Percentiles rank a stretch among this genome's conserved stretches.
Evolutionary conservation across 306 rosid genomes (phyloP).

Genomic region (Sicyos baderoa): DNA sequence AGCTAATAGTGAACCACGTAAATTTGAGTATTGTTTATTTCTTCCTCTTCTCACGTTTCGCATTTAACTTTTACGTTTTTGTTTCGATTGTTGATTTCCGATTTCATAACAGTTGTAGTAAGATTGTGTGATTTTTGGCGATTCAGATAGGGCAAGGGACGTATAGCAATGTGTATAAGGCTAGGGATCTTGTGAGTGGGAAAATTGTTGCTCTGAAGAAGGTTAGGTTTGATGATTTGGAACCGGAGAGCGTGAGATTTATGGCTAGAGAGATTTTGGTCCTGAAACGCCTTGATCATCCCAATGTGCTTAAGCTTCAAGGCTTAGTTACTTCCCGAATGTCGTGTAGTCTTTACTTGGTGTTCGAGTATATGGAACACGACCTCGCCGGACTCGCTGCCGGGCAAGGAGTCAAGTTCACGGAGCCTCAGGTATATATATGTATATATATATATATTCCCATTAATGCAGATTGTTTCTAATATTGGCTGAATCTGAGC

Average conservation of each 20-base stretch:
- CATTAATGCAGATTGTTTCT: constrained; percentile 13
- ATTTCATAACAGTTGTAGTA: not conserved
- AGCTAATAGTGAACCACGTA: no score
- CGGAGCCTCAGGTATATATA: constrained; percentile 76
- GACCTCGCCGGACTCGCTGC: constrained; percentile 96
- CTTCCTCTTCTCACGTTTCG: no score
- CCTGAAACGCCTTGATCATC: constrained; percentile 84
- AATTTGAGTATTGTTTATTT: no score
- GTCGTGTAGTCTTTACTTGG: constrained; percentile 92
- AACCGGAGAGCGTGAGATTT: constrained; percentile 95
- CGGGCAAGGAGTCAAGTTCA: constrained; percentile 67
- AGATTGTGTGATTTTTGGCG: not conserved
- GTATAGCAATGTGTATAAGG: constrained; percentile 96
- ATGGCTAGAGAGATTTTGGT: constrained; percentile 98
- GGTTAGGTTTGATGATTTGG: constrained; percentile 89
- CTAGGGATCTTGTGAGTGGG: constrained; percentile 63
- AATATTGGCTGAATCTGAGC: constrained; percentile 12
- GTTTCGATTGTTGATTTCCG: no score
- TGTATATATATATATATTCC: constrained; percentile 24
- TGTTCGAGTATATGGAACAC: constrained; percentile 95
- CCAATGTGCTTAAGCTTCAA: constrained; percentile 89
- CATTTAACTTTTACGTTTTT: no score
- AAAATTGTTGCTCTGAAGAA: constrained; percentile 86
- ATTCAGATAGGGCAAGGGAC: constrained; percentile 97
- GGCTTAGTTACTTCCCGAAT: constrained; percentile 95